Evolutionary conservation across 1,284 basidiomycete genomes (phyloP).

Genomic region (Peniophora sp.): DNA sequence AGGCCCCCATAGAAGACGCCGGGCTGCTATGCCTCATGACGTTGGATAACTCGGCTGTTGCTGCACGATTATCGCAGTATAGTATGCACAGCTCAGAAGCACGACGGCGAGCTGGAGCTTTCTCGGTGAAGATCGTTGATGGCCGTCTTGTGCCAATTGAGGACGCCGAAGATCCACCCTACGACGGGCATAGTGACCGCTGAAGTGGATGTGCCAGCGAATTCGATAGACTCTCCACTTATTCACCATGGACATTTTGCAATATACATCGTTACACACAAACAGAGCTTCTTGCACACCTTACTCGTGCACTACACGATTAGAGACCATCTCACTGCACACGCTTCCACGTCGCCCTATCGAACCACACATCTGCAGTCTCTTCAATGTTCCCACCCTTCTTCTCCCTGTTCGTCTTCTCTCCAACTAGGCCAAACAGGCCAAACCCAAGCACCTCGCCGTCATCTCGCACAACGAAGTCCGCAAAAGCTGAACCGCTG

Average conservation of each 20-base stretch:
- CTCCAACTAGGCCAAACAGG: slow-evolving; percentile 11
- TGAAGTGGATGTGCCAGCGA: too few species aligned
- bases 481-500: slow-evolving; percentile 1
- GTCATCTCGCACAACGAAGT: slow-evolving; percentile 12
- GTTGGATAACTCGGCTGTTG: neutral
- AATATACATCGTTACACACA: too few species aligned
- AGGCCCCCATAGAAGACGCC: too few species aligned
- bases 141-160: neutral
- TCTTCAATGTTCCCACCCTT: slow-evolving; percentile 3
- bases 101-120: neutral
- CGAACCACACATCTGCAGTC: slow-evolving; percentile 4
- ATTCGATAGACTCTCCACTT: too few species aligned
- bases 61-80: neutral
- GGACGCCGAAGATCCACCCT: too few species aligned
- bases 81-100: neutral
- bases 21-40: neutral
- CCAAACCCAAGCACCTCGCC: slow-evolving; percentile 13
- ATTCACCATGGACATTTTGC: too few species aligned
- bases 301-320: too few species aligned
- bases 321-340: too few species aligned
- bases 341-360: neutral
- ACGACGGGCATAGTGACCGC: too few species aligned
- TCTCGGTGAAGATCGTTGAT: neutral
- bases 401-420: slow-evolving; percentile 3
- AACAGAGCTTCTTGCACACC: too few species aligned